Conservation (phyloP, 164 flowering plant species). For the Amborella trichopoda region DNA sequence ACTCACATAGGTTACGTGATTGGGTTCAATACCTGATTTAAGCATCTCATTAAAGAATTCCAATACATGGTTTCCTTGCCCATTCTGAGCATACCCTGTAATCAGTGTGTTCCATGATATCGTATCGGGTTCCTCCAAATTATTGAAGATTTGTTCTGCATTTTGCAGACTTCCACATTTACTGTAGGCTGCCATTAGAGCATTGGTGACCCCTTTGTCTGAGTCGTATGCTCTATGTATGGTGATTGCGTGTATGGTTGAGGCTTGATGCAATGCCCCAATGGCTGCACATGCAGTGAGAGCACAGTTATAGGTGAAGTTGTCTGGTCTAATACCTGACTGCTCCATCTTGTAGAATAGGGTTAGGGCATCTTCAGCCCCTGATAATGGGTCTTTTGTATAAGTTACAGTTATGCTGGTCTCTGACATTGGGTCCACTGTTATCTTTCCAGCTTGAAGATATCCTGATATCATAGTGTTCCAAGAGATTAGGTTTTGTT, state of each 20-base stretch:
- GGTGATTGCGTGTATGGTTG: not conserved
- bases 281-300: not conserved
- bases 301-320: conserved; percentile 4
- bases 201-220: conserved; percentile 1
- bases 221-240: not conserved
- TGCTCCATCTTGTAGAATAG: conserved; percentile 1
- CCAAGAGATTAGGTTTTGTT: conserved; percentile 1
- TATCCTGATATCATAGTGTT: conserved; percentile 4
- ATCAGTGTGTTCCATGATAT: conserved; percentile 2
- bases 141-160: conserved; percentile 2
- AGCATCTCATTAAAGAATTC: not conserved
- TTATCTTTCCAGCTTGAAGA: not conserved
- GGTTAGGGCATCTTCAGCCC: not conserved
- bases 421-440: not conserved
- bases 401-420: not conserved
- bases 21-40: not conserved
- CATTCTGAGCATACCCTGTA: conserved; percentile 2
- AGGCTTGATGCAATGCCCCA: conserved; percentile 1
- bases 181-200: not conserved
- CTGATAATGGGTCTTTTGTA: not conserved
- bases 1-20: conserved; percentile 2
- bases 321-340: not conserved
- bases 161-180: conserved; percentile 1
- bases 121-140: not conserved
- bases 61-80: not conserved